A percentile compares a stretch with the other conserved stretches of the same genome.
Conservation (phyloP, 345 rosid genomes). For the Euphorbia peplus region DNA sequence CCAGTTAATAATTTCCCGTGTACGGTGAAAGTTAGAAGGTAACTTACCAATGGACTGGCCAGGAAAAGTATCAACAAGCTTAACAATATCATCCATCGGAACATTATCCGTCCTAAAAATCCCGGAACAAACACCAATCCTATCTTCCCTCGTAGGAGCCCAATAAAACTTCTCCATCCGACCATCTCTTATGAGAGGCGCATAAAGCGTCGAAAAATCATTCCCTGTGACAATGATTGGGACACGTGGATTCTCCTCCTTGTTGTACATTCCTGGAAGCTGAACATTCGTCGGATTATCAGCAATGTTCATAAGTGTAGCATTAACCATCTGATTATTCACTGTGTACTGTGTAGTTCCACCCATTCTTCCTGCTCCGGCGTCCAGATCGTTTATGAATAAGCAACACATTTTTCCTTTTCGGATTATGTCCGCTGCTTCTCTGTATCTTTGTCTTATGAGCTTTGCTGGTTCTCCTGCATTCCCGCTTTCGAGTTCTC, state of each 20-base stretch:
- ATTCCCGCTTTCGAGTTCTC: slow-evolving; percentile 57
- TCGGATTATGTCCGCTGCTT: slow-evolving; percentile 46
- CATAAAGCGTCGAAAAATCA: slow-evolving; percentile 57
- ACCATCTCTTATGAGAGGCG: slow-evolving; percentile 60
- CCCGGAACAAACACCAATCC: slow-evolving; percentile 47
- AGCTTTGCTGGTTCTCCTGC: slow-evolving; percentile 62
- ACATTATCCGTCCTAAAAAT: slow-evolving; percentile 45
- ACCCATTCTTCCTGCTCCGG: slow-evolving; percentile 55
- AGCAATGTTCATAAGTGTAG: slow-evolving; percentile 63
- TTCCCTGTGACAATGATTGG: slow-evolving; percentile 56
- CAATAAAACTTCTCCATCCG: slow-evolving; percentile 63
- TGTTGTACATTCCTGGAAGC: slow-evolving; percentile 56
- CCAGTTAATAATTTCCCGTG: no score
- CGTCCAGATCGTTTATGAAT: slow-evolving; percentile 52
- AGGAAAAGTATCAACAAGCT: slow-evolving; percentile 51
- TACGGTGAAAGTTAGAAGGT: background rate
- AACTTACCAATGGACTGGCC: slow-evolving; percentile 57
- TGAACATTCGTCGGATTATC: slow-evolving; percentile 57
- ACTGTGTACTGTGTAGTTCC: slow-evolving; percentile 55
- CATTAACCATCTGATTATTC: slow-evolving; percentile 64
- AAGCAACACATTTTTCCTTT: slow-evolving; percentile 59
- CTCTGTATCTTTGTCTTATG: slow-evolving; percentile 51
- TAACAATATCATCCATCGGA: slow-evolving; percentile 38
- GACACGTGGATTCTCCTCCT: slow-evolving; percentile 52
- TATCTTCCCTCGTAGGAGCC: slow-evolving; percentile 58